Evolutionary conservation across 2,329 filamentous ascomycete species (phyloP), one percentile per base, ranked within the genome.

Genomic region (Hymenoscyphus occultus): DNA sequence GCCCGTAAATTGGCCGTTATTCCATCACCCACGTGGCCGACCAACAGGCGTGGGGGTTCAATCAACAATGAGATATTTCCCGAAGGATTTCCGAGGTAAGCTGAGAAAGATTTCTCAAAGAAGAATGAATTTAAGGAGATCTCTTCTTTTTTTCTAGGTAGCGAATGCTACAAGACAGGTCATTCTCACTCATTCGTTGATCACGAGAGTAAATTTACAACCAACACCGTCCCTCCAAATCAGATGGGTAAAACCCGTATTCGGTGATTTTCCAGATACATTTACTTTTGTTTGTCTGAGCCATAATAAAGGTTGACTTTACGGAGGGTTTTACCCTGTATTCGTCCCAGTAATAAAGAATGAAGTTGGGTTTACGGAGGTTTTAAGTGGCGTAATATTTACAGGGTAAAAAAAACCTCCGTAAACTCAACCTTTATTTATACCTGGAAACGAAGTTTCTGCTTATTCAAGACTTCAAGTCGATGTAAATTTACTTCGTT

Each of bases 1-100:
- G 48, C 48, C 48, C 48, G 48, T 12, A 22, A 54, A 54, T 54
- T 54, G 48, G 48, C 48, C 48, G 48, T 54, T 54, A 6, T 28
- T 28, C 48, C 19, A 54, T 28, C 48, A 19, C 19, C 19, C 48
- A 54, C 48, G 48, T 51, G 48, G 48, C 19, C 48, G 19, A 54
- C 48, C 19, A 54, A 54, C 48, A 19, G 48, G 48, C 19, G 19
- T 54, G 48, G 48, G 22, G 48, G 48, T 13, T 54, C 19, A 6
- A 12, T 54, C 19, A 22, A 54, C 48, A 22, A 19, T 28, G 48
- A 19, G n/a, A 54, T 54, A 54, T 54, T 54, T 54, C 13, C 48
- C 48, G 48, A 54, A 54, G 48, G 48, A 54, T 22, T 35, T 35
- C 35, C 35, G 35, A 35, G 35, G 35, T 35, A 35, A 35, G 35